phyloP scores from a whole-genome alignment of 495 filamentous ascomycete species.

The Aspergillus asperescens region DNA sequence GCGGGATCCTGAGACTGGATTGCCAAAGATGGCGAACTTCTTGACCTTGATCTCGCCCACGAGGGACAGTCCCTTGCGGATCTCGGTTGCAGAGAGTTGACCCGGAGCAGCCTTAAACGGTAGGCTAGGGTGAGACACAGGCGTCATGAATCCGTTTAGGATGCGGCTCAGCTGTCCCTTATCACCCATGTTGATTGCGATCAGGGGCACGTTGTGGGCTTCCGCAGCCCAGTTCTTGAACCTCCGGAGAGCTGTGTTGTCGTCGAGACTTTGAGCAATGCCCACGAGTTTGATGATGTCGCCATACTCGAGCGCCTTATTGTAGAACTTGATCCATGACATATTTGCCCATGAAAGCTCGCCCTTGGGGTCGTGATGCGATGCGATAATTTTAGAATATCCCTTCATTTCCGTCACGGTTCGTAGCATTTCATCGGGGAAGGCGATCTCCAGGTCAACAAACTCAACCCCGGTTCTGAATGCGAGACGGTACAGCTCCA shows the following conservation, averaged over 20 bases:
- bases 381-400: conserved; percentile 80
- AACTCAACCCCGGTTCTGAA: conserved; percentile 83
- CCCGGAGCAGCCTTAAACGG: conserved; percentile 93
- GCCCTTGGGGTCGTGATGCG: conserved; percentile 83
- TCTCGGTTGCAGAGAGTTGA: conserved; percentile 87
- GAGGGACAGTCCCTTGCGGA: conserved; percentile 67
- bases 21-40: conserved; percentile 83
- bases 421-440: conserved; percentile 66
- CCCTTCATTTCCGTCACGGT: conserved; percentile 64
- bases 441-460: conserved; percentile 86
- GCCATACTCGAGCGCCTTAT: conserved; percentile 76
- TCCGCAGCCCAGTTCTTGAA: conserved; percentile 74
- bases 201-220: conserved; percentile 71
- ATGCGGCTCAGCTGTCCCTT: conserved; percentile 85
- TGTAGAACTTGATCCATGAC: conserved; percentile 83
- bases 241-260: conserved; percentile 78
- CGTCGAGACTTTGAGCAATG: conserved; percentile 65
- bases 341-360: conserved; percentile 81
- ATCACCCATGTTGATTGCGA: conserved; percentile 94
- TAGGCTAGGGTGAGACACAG: conserved; percentile 83
- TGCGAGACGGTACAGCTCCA: conserved; percentile 69
- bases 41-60: conserved; percentile 74
- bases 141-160: conserved; percentile 88
- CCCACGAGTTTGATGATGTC: conserved; percentile 95
- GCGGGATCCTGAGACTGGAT: conserved; percentile 70